phyloP scores from a whole-genome alignment of 805 yeast species.

The Peterozyma toletana region DNA sequence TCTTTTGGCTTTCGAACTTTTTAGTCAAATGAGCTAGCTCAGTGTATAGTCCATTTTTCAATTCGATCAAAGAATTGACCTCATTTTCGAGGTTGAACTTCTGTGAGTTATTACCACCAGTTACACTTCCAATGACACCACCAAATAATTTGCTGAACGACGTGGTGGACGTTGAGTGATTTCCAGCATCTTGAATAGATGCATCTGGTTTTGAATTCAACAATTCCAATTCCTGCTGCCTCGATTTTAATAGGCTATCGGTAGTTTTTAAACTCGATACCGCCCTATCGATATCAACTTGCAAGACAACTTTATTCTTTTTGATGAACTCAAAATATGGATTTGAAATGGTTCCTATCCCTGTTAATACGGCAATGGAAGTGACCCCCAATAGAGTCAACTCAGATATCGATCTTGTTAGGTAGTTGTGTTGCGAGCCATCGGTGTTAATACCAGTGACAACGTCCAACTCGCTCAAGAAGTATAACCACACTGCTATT shows the following conservation, averaged over 20 bases:
- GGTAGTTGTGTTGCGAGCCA: slow-evolving; percentile 17
- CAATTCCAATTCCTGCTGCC: slow-evolving; percentile 16
- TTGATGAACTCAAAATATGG: slow-evolving; percentile 23
- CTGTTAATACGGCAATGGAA: slow-evolving; percentile 42
- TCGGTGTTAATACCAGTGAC: slow-evolving; percentile 23
- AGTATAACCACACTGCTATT: slow-evolving; percentile 7
- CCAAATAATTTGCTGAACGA: slow-evolving; percentile 1
- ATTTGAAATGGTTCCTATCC: slow-evolving; percentile 44
- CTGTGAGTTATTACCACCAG: slow-evolving; percentile 9
- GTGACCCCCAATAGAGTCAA: slow-evolving; percentile 41
- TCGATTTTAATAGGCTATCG: slow-evolving; percentile 22
- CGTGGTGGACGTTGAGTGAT: neutral
- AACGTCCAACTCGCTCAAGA: slow-evolving; percentile 24
- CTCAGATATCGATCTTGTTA: slow-evolving; percentile 37
- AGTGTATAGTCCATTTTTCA: slow-evolving; percentile 22
- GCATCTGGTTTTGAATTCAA: neutral
- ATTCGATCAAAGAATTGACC: slow-evolving; percentile 26
- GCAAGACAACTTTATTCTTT: slow-evolving; percentile 17
- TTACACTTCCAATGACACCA: neutral
- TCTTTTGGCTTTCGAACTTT: slow-evolving; percentile 11
- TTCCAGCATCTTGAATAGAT: neutral
- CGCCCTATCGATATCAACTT: slow-evolving; percentile 24
- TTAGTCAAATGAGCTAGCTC: slow-evolving; percentile 20
- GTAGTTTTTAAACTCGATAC: slow-evolving; percentile 36
- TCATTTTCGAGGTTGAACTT: slow-evolving; percentile 29